A percentile compares a stretch with the other conserved stretches of the same genome.
Evolutionary conservation across 2,329 filamentous ascomycete species (phyloP).

Genomic region (Rachicladosporium sp.): DNA sequence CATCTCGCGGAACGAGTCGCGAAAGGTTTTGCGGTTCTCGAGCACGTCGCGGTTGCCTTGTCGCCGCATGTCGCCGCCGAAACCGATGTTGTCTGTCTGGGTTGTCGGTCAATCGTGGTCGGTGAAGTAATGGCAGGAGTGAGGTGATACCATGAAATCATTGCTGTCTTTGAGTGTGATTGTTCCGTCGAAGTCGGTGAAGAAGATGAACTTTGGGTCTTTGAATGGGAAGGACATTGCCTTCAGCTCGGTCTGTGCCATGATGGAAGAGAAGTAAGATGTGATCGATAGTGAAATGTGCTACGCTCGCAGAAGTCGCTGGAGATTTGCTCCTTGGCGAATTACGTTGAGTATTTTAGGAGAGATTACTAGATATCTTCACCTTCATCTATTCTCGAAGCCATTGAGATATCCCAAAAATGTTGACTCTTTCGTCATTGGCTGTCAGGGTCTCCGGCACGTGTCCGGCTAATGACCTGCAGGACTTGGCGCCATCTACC

Average conservation of each 20-base stretch:
- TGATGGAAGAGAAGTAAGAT: neutral
- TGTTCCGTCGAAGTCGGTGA: constrained; percentile 96
- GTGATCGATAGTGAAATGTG: no score
- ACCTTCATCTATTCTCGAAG: no score
- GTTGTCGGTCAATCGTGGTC: constrained; percentile 43
- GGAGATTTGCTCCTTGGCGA: no score
- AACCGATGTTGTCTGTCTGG: constrained; percentile 86
- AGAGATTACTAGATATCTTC: no score
- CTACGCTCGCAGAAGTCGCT: no score
- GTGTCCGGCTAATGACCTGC: no score
- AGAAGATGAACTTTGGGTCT: constrained; percentile 88
- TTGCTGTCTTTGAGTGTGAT: constrained; percentile 68
- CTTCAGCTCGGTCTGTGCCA: constrained; percentile 26
- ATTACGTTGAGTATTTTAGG: no score
- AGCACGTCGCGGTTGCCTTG: constrained; percentile 69
- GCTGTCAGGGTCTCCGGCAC: no score
- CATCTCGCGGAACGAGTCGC: constrained; percentile 80
- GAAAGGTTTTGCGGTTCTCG: constrained; percentile 56
- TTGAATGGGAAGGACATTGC: constrained; percentile 32
- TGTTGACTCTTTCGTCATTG: no score
- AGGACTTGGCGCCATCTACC: no score
- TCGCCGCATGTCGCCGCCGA: constrained; percentile 57
- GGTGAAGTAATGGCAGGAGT: neutral
- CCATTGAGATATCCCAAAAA: no score
- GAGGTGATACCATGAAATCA: constrained; percentile 46